These are phyloP conservation scores for Aspergillus quadricinctus DNA, from an alignment of 2,329 filamentous ascomycete species.

Conservation along the genomic window DNA sequence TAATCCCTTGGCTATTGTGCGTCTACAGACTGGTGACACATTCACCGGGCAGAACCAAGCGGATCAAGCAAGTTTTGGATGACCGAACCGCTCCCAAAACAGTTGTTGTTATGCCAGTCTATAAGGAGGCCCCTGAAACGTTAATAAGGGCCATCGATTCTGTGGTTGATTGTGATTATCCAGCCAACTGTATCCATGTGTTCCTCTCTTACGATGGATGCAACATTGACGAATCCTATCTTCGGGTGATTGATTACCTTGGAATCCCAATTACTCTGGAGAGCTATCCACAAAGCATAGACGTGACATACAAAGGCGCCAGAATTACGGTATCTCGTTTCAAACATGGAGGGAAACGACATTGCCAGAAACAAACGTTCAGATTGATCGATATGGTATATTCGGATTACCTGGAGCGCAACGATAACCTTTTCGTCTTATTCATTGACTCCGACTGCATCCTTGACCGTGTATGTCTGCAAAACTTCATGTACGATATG, in stretches of 20 bases:
- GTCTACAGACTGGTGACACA: conserved; percentile 88
- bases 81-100: conserved; percentile 86
- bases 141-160: conserved; percentile 85
- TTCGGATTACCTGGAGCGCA: conserved; percentile 74
- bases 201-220: conserved; percentile 95
- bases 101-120: conserved; percentile 95
- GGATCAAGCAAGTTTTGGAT: conserved; percentile 79
- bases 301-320: conserved; percentile 75
- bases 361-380: conserved; percentile 91
- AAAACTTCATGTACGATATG: conserved; percentile 99
- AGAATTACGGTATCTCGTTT: conserved; percentile 90
- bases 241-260: conserved; percentile 78
- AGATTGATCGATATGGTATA: conserved; percentile 92
- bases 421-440: conserved; percentile 90
- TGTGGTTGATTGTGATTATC: conserved; percentile 90
- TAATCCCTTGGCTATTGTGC: conserved; percentile 87
- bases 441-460: conserved; percentile 99
- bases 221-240: conserved; percentile 80
- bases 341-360: conserved; percentile 85
- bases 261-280: conserved; percentile 70
- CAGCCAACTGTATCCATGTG: conserved; percentile 84
- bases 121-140: conserved; percentile 82
- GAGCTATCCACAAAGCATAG: conserved; percentile 82
- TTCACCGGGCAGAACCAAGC: conserved; percentile 73
- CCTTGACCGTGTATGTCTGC: conserved; percentile 81